phyloP scores from a whole-genome alignment of 441 rosid species.

The Populus tomentosa region DNA sequence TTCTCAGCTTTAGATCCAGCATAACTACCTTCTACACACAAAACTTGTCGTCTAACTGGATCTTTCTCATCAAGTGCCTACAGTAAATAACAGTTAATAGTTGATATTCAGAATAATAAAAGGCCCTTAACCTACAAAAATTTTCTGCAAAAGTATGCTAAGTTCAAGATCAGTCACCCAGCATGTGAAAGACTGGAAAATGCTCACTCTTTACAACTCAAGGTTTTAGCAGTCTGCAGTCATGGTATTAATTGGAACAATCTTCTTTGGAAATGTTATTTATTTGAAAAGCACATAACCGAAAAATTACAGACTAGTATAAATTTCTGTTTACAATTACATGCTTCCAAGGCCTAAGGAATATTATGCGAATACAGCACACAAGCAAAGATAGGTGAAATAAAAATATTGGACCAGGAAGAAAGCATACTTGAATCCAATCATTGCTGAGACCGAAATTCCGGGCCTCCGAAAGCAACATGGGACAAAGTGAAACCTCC shows the following conservation, averaged over 20 bases:
- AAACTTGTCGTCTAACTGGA: slow-evolving; percentile 80
- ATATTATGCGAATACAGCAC: neutral
- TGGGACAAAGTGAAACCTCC: slow-evolving; percentile 88
- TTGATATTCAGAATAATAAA: slow-evolving; percentile 4
- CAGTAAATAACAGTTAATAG: slow-evolving; percentile 8
- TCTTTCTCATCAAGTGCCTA: slow-evolving; percentile 93
- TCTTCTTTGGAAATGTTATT: neutral
- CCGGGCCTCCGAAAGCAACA: slow-evolving; percentile 90
- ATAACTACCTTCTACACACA: slow-evolving; percentile 89
- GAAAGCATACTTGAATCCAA: slow-evolving; percentile 79
- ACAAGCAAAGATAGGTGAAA: neutral
- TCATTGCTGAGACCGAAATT: slow-evolving; percentile 82
- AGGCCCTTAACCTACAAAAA: neutral
- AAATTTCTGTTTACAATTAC: neutral
- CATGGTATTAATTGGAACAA: neutral
- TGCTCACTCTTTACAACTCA: neutral
- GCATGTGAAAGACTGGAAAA: neutral
- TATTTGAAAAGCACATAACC: neutral
- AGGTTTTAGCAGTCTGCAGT: neutral
- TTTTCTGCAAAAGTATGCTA: neutral
- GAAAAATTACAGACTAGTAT: neutral
- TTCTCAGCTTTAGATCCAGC: slow-evolving; percentile 96
- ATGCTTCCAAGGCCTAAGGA: neutral
- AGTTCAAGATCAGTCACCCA: neutral
- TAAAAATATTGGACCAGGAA: neutral